Evolutionary conservation across 2,329 filamentous ascomycete genomes (phyloP).

Genomic region (Aphanocladium album): DNA sequence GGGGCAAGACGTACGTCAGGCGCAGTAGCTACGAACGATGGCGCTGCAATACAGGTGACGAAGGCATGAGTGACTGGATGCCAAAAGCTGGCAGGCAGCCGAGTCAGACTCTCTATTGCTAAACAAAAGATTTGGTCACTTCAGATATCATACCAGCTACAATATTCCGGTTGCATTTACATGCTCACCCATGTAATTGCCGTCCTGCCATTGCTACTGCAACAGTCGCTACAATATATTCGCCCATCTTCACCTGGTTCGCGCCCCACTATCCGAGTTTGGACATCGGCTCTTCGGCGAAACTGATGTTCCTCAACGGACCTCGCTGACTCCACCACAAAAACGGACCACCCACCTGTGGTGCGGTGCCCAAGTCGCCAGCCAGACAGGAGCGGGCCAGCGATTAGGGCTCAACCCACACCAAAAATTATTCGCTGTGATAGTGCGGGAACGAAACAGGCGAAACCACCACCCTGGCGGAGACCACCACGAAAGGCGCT

Average conservation of each 20-base stretch:
- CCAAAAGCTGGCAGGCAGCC: too few species aligned
- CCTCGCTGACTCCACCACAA: background rate
- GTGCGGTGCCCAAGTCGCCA: too few species aligned
- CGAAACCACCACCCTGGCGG: conserved; percentile 7
- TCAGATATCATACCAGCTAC: too few species aligned
- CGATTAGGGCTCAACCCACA: conserved; percentile 29
- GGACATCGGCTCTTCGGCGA: background rate
- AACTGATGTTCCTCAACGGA: conserved; percentile 1
- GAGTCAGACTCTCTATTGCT: too few species aligned
- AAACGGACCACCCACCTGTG: background rate
- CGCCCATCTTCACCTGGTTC: background rate
- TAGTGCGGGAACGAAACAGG: conserved; percentile 9
- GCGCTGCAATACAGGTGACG: background rate
- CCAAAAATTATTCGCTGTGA: conserved; percentile 18
- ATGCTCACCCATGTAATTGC: background rate
- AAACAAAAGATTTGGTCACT: too few species aligned
- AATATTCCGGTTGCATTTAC: background rate
- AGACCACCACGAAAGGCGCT: conserved; percentile 9
- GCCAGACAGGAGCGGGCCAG: background rate
- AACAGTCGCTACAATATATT: background rate
- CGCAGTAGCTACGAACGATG: background rate
- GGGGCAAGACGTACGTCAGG: conserved; percentile 13
- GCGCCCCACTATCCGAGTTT: background rate
- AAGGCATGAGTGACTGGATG: too few species aligned
- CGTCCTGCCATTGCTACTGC: background rate